Base-by-base conservation (phyloP, 2,329 filamentous ascomycete genomes). In the Didymella pomorum region DNA sequence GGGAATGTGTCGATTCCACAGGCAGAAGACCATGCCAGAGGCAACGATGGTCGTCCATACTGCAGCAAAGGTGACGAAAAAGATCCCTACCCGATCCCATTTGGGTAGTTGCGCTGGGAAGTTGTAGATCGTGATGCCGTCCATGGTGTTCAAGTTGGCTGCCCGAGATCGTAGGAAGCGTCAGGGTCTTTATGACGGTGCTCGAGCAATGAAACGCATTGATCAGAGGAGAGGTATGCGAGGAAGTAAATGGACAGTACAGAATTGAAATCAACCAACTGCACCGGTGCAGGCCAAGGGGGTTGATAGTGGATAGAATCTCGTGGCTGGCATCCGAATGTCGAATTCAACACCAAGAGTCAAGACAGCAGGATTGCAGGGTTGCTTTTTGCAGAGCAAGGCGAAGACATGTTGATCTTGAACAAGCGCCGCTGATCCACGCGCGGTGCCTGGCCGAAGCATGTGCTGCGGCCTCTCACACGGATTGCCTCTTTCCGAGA, bases 1-100 rank as follows among this genome's bases (percentile, higher is more conserved):
- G 21, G 64, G 65, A 12, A 63, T 50, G 25, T 62, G 51, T 16
- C 58, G 62, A 33, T 68, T 65, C 41, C 42, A 59, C 20, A 59
- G 62, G 47, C 62, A 63, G 42, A 66, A 68, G 2, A 37, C 31
- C 62, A 68, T 63, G 9, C 60, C 65, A 14, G 44, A 35, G n/a
- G 56, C 29, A 23, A 68, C 33, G 18, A 68, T 45, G 23, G 57
- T 52, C 1, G 65, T 65, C 64, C 64, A 68, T 56, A 55, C 50
- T 29, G 56, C 52, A 14, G 50, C 57, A n/a, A 56, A 63, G 11
- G 59, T 49, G 11, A 68, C 35, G 31, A 55, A 65, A 52, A 68
- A 65, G 11, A 66, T 47, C 16, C 63, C 65, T 14, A 65, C 41
- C 11, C 43, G 29, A 37, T 68, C 62, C 61, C 61, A 66, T 2